Evolutionary conservation across 2,329 filamentous ascomycete genomes (phyloP), one percentile per base, ranked within the genome.

Genomic region (Colletotrichum higginsianum): DNA sequence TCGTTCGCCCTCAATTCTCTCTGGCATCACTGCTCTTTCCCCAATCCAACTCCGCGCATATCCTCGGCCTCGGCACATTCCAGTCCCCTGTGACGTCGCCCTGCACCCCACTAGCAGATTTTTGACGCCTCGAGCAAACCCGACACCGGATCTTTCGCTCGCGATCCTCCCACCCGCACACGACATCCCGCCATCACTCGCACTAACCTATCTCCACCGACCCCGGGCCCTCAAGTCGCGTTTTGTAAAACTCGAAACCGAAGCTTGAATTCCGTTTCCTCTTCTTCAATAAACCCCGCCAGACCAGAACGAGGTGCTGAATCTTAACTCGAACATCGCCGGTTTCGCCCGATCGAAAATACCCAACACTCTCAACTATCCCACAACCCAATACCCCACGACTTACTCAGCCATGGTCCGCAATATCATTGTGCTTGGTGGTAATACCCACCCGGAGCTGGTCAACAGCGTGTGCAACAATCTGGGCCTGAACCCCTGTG

Each of bases 361-460:
- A 63, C 23, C 7, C 49, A 16, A 52, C 35, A 26, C 21, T 4
- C 30, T 53, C 23, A 18, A 68, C 53, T 60, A 40, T 53, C 11
- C 44, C 21, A 42, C 38, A 40, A 16, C 16, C 23, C 26, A 60
- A 21, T 30, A 44, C 15, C 40, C 60, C 35, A 38, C 35, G 35
- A 38, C 35, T 11, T 38, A 38, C 35, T 38, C 9, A 38, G 64
- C 40, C 18, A 98, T 98, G 95, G 95, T 98, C 76, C 93, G 95
- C 82, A 98, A 98, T 82, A 94, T 99, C 75, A 94, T 98, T 79
- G 90, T 99, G 74, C 91, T 99, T 75, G 94, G 95, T 77, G 96
- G 96, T 73, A 96, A 93, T 81, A 98, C 95, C 79, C 96, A 98
- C 85, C 95, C 95, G 23, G 87, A 93, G 79, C 90, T 98, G 76